Evolutionary conservation across 129 eudicot genomes (phyloP), one percentile per base, ranked within the genome.

Genomic region (Chrysanthemum seticuspe): DNA sequence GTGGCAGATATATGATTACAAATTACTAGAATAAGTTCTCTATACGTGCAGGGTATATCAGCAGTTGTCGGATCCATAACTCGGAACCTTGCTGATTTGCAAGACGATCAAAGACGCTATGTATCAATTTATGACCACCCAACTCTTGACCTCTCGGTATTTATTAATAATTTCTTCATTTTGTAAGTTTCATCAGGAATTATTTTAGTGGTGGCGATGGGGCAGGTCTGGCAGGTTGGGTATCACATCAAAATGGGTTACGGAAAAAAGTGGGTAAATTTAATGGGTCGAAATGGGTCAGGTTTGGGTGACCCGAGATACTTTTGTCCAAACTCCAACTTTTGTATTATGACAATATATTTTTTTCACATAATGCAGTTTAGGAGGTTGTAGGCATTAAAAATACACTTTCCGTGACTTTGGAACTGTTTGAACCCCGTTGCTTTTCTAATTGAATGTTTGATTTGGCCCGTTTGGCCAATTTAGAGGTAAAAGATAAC

Each of bases 1-100:
- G 56, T 65, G 69, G 62, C 19, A 58, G 10, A 76, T 59, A 19
- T 62, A 49, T 12, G 50, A 40, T 63, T 44, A 62, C 44, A 11
- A 13, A 40, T 63, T 40, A 62, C 27, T 21, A 60, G n/a, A 60
- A 50, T 71, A 53, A 5, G 56, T 23, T 65, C 5, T 6, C 60
- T 77, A n/a, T 15, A 60, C 67, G 8, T 79, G 74, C 87, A 86
- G 91, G 87, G 91, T 67, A 74, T 86, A 74, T 84, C 85, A 13
- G 91, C 91, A 59, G 85, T 86, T 68, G 87, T 83, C 49, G 91
- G 91, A 67, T 75, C 87, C 74, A 86, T 86, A 78, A 64, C 91
- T 49, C 81, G 85, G 69, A 86, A 83, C 66, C 87, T 86, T 55
- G 82, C 79, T 1, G 82, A 80, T 56, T 83, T 86, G 10, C 81